A percentile compares a stretch with the other conserved stretches of the same genome.
Evolutionary conservation across 2,329 filamentous ascomycete genomes (phyloP).

Genomic region (Didymella pomorum): DNA sequence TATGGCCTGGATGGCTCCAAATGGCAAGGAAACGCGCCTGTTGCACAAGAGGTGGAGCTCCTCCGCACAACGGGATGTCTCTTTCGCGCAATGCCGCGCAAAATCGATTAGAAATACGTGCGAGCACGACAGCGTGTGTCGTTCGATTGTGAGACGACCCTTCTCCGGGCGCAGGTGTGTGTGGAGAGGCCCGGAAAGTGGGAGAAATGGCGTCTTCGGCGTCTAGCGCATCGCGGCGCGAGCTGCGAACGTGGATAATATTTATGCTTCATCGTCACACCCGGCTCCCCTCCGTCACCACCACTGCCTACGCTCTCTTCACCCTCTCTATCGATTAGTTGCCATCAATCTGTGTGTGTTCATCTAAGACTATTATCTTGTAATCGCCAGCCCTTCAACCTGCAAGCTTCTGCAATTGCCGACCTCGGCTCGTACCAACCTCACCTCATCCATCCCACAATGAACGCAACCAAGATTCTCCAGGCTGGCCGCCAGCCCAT

Average conservation of each 20-base stretch:
- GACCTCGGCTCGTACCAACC: constrained; percentile 17
- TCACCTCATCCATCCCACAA: constrained; percentile 37
- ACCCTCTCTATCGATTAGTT: constrained; percentile 10
- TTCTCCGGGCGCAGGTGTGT: constrained; percentile 15
- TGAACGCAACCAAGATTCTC: constrained; percentile 58
- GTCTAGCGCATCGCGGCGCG: constrained; percentile 23
- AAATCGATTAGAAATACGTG: constrained; percentile 25
- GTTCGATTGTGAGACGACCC: constrained; percentile 35
- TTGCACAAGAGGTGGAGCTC: constrained; percentile 24
- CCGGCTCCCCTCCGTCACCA: constrained; percentile 27
- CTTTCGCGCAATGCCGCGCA: constrained; percentile 19
- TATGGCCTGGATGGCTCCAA: constrained; percentile 26
- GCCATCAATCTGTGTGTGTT: constrained; percentile 10
- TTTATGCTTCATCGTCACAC: constrained; percentile 34
- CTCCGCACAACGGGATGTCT: constrained; percentile 22
- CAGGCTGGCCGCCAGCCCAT: constrained; percentile 59
- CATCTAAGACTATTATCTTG: neutral
- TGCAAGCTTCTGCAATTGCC: constrained; percentile 6
- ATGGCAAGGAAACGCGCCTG: constrained; percentile 25
- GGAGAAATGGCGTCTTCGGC: constrained; percentile 29
- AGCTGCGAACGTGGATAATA: constrained; percentile 29
- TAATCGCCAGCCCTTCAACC: constrained; percentile 3
- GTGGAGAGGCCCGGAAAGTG: constrained; percentile 23
- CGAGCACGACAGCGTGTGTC: constrained; percentile 24
- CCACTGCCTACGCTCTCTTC: constrained; percentile 17